A percentile compares a stretch with the other conserved stretches of the same genome.
phyloP scores from a whole-genome alignment of 306 rosid genomes.

The Bauhinia variegata region DNA sequence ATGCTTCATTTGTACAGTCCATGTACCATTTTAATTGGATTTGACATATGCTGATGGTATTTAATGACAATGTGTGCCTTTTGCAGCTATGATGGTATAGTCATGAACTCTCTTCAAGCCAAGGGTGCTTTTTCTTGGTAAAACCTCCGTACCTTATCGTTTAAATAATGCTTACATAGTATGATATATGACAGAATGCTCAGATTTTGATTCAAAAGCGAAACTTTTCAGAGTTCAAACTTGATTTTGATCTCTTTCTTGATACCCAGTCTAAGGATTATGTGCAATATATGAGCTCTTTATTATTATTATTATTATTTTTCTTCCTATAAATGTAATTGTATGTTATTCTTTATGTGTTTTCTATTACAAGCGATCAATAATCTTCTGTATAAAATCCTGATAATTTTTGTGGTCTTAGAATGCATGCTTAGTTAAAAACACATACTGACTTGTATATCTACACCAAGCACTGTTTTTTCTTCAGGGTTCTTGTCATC shows the following conservation, averaged over 20 bases:
- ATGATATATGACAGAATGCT: not conserved
- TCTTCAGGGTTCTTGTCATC: conserved; percentile 21
- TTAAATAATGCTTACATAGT: no score
- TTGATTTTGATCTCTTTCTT: not conserved
- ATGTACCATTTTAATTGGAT: conserved; percentile 18
- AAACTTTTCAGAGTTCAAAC: not conserved
- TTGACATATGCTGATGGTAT: conserved; percentile 31
- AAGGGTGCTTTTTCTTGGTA: conserved; percentile 89
- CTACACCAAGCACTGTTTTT: not conserved
- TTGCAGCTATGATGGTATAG: conserved; percentile 87
- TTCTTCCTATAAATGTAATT: not conserved
- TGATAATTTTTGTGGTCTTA: not conserved
- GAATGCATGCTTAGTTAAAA: not conserved
- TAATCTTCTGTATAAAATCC: not conserved
- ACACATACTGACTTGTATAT: not conserved
- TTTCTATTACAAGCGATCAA: not conserved
- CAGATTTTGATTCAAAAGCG: not conserved
- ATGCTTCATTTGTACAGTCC: conserved; percentile 1
- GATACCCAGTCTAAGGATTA: not conserved
- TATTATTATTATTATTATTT: no score
- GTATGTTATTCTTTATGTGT: not conserved
- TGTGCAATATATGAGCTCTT: not conserved
- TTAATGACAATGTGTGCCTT: conserved; percentile 32
- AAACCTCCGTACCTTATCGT: conserved; percentile 33
- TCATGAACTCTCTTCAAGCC: conserved; percentile 76